Percentiles rank a stretch among this genome's conserved stretches.
phyloP scores from a whole-genome alignment of 1,284 basidiomycete genomes.

The Rhizoctonia solani region DNA sequence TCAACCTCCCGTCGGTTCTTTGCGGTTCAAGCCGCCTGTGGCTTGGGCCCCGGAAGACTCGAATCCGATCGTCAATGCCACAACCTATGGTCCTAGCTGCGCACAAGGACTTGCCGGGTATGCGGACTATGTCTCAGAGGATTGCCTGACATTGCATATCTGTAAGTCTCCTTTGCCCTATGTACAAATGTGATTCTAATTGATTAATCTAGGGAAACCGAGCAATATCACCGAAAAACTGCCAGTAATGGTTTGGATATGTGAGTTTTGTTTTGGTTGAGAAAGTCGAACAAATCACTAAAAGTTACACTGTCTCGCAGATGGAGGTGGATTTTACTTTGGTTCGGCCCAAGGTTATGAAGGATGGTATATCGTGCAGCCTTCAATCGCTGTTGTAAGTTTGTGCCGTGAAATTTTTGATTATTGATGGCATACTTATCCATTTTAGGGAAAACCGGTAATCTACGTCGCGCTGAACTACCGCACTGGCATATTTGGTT shows the following conservation, averaged over 20 bases:
- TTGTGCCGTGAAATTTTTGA: slow-evolving; percentile 5
- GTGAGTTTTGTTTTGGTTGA: slow-evolving; percentile 12
- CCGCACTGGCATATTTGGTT: slow-evolving; percentile 53
- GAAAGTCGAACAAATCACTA: neutral
- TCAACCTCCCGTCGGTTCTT: slow-evolving; percentile 55
- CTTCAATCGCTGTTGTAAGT: slow-evolving; percentile 11
- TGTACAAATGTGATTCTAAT: slow-evolving; percentile 24
- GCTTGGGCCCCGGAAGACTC: slow-evolving; percentile 48
- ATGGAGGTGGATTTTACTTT: slow-evolving; percentile 45
- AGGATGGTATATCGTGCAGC: neutral
- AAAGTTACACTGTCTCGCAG: slow-evolving; percentile 24
- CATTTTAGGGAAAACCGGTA: slow-evolving; percentile 45
- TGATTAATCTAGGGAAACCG: slow-evolving; percentile 2
- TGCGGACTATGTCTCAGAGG: slow-evolving; percentile 43
- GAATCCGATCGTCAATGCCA: slow-evolving; percentile 21
- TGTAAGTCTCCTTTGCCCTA: slow-evolving; percentile 46
- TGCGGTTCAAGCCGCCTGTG: slow-evolving; percentile 64
- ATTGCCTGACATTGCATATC: slow-evolving; percentile 50
- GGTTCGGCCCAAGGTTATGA: slow-evolving; percentile 20
- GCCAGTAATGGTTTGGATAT: slow-evolving; percentile 47
- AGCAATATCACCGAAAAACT: slow-evolving; percentile 35
- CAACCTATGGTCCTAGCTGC: slow-evolving; percentile 18
- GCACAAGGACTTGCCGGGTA: slow-evolving; percentile 2
- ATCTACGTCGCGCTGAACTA: slow-evolving; percentile 51
- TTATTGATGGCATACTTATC: no score